Evolutionary conservation across 495 filamentous ascomycete species (phyloP).

Genomic region (Delitschia confertaspora): DNA sequence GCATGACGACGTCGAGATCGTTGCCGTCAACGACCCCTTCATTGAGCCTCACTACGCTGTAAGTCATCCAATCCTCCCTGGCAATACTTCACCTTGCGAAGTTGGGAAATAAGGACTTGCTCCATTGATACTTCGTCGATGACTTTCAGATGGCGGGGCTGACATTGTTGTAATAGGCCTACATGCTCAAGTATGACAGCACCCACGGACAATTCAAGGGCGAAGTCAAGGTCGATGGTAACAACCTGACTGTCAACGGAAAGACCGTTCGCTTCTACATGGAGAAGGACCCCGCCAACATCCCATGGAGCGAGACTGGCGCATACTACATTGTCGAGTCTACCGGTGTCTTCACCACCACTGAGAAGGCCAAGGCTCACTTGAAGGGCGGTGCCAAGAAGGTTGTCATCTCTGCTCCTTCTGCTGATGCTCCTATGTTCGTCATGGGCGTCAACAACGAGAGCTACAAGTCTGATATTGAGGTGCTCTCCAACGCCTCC

Average conservation of each 20-base stretch:
- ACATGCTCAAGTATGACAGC: conserved; percentile 99
- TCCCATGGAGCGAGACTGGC: conserved; percentile 84
- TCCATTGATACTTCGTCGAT: conserved; percentile 1
- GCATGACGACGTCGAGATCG: conserved; percentile 75
- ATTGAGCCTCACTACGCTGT: conserved; percentile 97
- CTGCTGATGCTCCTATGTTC: conserved; percentile 98
- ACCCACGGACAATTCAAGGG: conserved; percentile 97
- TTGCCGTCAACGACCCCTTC: conserved; percentile 98
- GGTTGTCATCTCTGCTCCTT: conserved; percentile 98
- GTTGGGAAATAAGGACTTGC: background rate
- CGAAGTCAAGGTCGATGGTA: conserved; percentile 60
- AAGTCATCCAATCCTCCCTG: conserved; percentile 41
- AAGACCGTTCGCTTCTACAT: conserved; percentile 94
- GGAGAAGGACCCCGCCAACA: conserved; percentile 81
- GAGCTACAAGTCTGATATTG: conserved; percentile 76
- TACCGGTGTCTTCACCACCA: conserved; percentile 99
- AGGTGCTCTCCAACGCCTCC: conserved; percentile 97
- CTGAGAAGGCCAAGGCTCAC: conserved; percentile 87
- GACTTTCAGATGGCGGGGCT: conserved; percentile 22
- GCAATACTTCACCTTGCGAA: background rate
- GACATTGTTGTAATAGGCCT: conserved; percentile 52
- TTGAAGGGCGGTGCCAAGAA: conserved; percentile 99
- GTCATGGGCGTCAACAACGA: conserved; percentile 99
- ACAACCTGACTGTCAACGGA: conserved; percentile 82
- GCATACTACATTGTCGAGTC: conserved; percentile 96